Conservation (phyloP, 768 basidiomycete genomes). For the Podaxis carcinomalis region DNA sequence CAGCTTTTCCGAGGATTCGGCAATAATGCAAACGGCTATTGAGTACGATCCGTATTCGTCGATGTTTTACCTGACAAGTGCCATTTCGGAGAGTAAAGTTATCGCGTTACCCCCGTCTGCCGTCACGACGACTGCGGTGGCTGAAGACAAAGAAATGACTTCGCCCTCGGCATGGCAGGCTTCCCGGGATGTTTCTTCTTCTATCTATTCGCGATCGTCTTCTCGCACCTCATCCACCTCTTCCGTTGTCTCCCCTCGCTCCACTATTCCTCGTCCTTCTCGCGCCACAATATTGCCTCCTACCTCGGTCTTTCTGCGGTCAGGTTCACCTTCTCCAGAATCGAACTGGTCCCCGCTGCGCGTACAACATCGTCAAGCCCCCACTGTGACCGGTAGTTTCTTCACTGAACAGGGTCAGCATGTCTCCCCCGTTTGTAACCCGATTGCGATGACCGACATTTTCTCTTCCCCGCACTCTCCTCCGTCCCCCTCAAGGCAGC, state of each 20-base stretch:
- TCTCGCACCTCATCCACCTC: conserved; percentile 27
- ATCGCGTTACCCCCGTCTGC: conserved; percentile 33
- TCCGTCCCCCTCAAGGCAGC: conserved; percentile 32
- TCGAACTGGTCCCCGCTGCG: conserved; percentile 27
- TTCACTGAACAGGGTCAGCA: conserved; percentile 37
- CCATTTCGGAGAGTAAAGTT: conserved; percentile 34
- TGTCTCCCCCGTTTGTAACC: conserved; percentile 34
- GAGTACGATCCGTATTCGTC: conserved; percentile 61
- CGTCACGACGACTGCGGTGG: conserved; percentile 32
- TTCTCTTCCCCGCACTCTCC: conserved; percentile 16
- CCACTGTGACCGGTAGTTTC: conserved; percentile 17
- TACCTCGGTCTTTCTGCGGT: conserved; percentile 21
- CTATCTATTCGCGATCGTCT: conserved; percentile 38
- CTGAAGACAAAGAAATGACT: conserved; percentile 51
- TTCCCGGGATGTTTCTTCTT: conserved; percentile 37
- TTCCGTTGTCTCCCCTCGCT: conserved; percentile 28
- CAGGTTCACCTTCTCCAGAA: conserved; percentile 17
- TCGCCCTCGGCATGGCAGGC: conserved; percentile 47
- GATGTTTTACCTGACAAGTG: conserved; percentile 48
- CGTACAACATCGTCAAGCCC: conserved; percentile 21
- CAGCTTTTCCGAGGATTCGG: conserved; percentile 47
- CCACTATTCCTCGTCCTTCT: conserved; percentile 6
- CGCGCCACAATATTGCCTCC: conserved; percentile 32
- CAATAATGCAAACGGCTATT: conserved; percentile 73
- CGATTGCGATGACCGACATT: conserved; percentile 33